phyloP scores from a whole-genome alignment of 768 basidiomycete genomes.

The Calocera viscosa region DNA sequence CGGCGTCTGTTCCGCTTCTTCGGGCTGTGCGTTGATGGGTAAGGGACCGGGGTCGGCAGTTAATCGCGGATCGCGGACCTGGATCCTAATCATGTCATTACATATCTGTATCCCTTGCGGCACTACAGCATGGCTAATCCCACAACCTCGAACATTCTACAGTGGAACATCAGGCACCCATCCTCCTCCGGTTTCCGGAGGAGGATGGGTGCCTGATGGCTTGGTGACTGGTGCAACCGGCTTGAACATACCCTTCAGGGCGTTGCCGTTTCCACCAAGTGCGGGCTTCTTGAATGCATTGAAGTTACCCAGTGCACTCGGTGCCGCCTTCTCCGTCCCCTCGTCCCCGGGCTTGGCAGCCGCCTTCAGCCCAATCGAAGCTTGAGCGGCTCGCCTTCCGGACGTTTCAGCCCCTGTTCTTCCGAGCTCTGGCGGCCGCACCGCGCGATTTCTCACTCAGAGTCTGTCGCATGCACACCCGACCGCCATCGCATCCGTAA shows the following conservation, averaged over 20 bases:
- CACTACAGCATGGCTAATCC: too few relatives aligned
- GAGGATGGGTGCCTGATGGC: slow-evolving; percentile 21
- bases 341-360: slow-evolving; percentile 13
- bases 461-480: too few relatives aligned
- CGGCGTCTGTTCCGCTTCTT: too few relatives aligned
- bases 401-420: slow-evolving; percentile 56
- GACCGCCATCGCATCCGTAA: too few relatives aligned
- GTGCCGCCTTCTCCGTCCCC: slow-evolving; percentile 24
- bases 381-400: slow-evolving; percentile 58
- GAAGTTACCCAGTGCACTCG: slow-evolving; percentile 40
- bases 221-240: slow-evolving; percentile 27
- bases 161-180: slow-evolving; percentile 35
- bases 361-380: slow-evolving; percentile 53
- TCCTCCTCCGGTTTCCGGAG: slow-evolving; percentile 42
- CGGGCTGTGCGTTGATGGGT: too few relatives aligned
- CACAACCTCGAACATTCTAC: too few relatives aligned
- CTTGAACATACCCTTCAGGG: slow-evolving; percentile 59
- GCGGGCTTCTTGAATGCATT: slow-evolving; percentile 40
- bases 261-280: slow-evolving; percentile 35
- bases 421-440: slow-evolving; percentile 25
- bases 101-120: too few relatives aligned
- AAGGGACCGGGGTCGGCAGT: too few relatives aligned
- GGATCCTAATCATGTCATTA: too few relatives aligned
- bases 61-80: too few relatives aligned
- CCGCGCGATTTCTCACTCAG: too few relatives aligned